Base-by-base conservation (phyloP, 345 rosid species). In the Syzygium oleosum region DNA sequence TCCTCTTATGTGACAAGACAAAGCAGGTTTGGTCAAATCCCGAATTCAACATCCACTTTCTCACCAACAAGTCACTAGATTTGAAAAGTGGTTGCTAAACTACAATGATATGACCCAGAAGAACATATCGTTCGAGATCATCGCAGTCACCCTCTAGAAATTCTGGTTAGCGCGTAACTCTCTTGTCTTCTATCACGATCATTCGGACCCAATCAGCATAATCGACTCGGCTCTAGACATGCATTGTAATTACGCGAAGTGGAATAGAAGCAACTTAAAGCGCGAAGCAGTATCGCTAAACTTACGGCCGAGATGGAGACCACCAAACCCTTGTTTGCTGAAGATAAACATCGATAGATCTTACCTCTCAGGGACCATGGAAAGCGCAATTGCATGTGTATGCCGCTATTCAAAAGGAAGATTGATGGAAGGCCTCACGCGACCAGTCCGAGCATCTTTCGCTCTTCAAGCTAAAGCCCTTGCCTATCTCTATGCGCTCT, bases 301-400 rank as follows among this genome's bases (percentile, higher is more conserved):
- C 65, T 59, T 25, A 43, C 46, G 7, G 4, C 7, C 3, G 1
- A 27, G 65, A 14, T 0, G 31, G 2, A 59, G 29, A 59, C 29
- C 65, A 2, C 16, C 27, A 3, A n/a, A 27, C 12, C 16, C 0
- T 4, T 7, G 16, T n/a, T 25, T 6, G 31, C 15, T 59, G 27
- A 59, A 12, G 65, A 59, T 59, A 11, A 59, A 59, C 31, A 59
- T 59, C 2, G 16, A 59, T 59, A 31, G 65, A 59, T 59, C 29
- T 7, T 31, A 27, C 12, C 65, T 27, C 31, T 14, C 14, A 59
- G 13, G 8, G 16, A 25, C 31, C 12, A 59, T 2, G 7, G 31
- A 59, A 59, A n/a, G 65, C 31, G 14, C 65, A 25, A 25, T 59
- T 59, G 0, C 65, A 25, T 59, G 27, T 2, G 65, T 59, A 14